A percentile compares a stretch with the other conserved stretches of the same genome.
Evolutionary conservation across 768 basidiomycete genomes (phyloP).

Genomic region (Wakefieldia striispora): DNA sequence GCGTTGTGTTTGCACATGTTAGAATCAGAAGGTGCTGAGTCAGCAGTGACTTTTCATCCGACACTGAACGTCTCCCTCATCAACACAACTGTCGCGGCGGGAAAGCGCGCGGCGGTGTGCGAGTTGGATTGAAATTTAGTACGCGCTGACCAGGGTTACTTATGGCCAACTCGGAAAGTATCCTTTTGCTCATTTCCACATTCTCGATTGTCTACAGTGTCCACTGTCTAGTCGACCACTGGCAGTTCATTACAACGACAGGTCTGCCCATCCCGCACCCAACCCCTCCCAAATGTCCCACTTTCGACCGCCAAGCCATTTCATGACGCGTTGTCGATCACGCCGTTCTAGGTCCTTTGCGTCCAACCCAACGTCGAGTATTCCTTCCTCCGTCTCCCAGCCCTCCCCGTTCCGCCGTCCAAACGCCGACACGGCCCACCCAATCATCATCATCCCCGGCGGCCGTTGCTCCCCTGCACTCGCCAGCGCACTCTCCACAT

Average conservation of each 20-base stretch:
- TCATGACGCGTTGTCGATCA: conserved; percentile 44
- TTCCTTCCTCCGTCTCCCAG: conserved; percentile 57
- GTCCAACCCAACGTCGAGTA: conserved; percentile 63
- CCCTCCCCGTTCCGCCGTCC: conserved; percentile 37
- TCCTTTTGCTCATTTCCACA: no score
- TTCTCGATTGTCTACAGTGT: no score
- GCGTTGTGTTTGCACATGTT: conserved; percentile 24
- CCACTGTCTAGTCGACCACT: no score
- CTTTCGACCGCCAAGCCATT: conserved; percentile 55
- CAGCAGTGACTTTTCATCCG: conserved; percentile 1
- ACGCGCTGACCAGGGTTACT: no score
- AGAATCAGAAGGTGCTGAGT: conserved; percentile 14
- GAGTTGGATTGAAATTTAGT: no score
- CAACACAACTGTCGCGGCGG: no score
- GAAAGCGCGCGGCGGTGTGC: no score
- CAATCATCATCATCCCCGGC: conserved; percentile 95
- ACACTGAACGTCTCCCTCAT: no score
- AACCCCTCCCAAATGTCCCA: conserved; percentile 73
- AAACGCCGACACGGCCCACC: conserved; percentile 84
- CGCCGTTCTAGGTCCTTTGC: conserved; percentile 15
- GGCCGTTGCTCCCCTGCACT: conserved; percentile 83
- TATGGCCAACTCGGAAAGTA: no score
- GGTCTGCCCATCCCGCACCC: conserved; percentile 39
- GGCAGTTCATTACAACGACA: conserved; percentile 7
- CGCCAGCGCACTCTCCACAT: conserved; percentile 69